phyloP scores from a whole-genome alignment of 139 green algal genomes.

The Pleodorina starrii region DNA sequence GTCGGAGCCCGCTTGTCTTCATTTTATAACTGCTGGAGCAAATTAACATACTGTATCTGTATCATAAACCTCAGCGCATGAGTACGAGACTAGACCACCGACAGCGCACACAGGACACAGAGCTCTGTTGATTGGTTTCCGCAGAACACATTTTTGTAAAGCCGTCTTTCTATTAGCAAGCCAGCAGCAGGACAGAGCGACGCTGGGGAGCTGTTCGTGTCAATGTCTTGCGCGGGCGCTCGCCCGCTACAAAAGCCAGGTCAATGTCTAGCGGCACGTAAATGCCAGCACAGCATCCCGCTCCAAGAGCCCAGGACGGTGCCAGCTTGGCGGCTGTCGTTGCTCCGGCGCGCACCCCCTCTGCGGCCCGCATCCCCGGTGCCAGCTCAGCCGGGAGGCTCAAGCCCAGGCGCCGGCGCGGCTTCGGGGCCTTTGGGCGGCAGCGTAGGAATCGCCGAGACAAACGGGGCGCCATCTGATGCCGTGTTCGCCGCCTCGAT shows the following conservation, averaged over 20 bases:
- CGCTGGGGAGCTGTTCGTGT: background rate
- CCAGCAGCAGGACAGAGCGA: background rate
- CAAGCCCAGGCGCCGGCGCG: background rate
- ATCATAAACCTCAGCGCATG: no score
- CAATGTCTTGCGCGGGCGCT: background rate
- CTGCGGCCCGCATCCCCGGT: background rate
- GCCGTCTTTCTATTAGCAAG: no score
- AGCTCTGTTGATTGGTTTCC: no score
- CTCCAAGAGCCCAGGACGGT: background rate
- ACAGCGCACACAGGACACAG: no score
- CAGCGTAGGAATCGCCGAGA: background rate
- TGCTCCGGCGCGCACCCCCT: background rate
- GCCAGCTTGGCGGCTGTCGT: background rate
- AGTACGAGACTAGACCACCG: no score
- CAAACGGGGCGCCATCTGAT: background rate
- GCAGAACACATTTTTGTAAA: no score
- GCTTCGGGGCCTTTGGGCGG: background rate
- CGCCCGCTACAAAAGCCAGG: background rate
- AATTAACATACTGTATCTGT: no score
- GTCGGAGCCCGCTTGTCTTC: no score
- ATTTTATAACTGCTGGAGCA: no score
- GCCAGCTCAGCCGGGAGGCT: background rate
- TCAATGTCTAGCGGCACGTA: background rate
- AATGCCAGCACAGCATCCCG: background rate
- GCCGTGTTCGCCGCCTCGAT: background rate